phyloP scores from a whole-genome alignment of 805 yeast species.

The Hanseniaspora nectarophila region DNA sequence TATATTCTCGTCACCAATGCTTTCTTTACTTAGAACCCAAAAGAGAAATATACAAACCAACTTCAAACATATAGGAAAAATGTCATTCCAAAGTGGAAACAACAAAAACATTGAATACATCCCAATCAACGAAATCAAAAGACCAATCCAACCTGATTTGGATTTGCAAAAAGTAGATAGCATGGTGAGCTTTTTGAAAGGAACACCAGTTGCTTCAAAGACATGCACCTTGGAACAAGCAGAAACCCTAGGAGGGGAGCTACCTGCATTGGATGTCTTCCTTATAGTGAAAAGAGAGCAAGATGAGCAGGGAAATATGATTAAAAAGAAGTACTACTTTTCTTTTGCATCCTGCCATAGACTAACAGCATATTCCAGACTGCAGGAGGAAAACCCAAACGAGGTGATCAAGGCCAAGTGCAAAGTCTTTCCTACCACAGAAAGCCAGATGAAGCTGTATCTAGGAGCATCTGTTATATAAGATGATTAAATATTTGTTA shows the following conservation, averaged over 20 bases:
- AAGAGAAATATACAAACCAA: not conserved
- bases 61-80: constrained; percentile 20
- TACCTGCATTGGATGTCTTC: constrained; percentile 75
- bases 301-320: constrained; percentile 21
- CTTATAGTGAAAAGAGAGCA: constrained; percentile 50
- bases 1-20: too few species aligned
- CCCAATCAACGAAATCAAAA: constrained; percentile 53
- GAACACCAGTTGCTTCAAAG: constrained; percentile 49
- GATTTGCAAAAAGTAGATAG: constrained; percentile 64
- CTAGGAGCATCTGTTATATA: constrained; percentile 39
- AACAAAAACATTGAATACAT: constrained; percentile 42
- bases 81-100: constrained; percentile 60
- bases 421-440: constrained; percentile 64
- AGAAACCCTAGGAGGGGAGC: constrained; percentile 37
- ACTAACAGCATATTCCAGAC: constrained; percentile 68
- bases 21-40: too few species aligned
- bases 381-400: constrained; percentile 29
- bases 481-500: too few species aligned
- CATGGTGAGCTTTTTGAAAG: constrained; percentile 61
- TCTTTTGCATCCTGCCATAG: constrained; percentile 90
- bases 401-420: constrained; percentile 45
- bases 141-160: constrained; percentile 80
- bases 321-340: constrained; percentile 38
- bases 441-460: constrained; percentile 52
- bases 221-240: constrained; percentile 42